Base-by-base conservation (phyloP, 2,329 filamentous ascomycete species). In the Cryphonectria parasitica region DNA sequence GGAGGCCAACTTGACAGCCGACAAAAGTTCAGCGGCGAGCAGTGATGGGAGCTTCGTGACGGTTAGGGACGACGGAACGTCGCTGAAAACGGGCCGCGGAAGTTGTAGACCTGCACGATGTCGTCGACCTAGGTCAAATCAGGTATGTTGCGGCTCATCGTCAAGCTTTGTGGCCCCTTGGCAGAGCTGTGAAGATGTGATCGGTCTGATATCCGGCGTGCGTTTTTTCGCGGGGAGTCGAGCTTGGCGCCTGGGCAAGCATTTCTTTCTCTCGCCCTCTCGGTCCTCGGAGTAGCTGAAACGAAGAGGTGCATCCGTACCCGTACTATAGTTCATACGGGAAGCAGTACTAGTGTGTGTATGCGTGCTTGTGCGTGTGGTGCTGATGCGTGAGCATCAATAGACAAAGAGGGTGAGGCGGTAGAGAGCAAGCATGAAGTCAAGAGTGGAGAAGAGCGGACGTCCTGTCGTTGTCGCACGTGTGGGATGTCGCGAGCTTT, bases 81-180 rank as follows among this genome's bases (percentile, higher is more conserved):
- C 13, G 62, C 25, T 31, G 31, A 19, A 36, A 34, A 36, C n/a
- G 28, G 56, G 31, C 15, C 28, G 8, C 28, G 28, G 56, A 36
- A 11, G 56, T 36, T 19, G 31, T 36, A 31, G 17, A 60, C 17
- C 8, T 64, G 41, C 10, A 39, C n/a, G 28, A 64, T 36, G 28
- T 19, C 43, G 3, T 64, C 28, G 63, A 34, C 17, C 19, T n/a
- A n/a, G 17, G 0, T 39, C 58, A 17, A 11, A 61, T 39, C n/a
- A 19, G 58, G 34, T 17, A 22, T 52, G 10, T 28, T 64, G 63
- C 63, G 17, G 39, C 41, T 64, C 43, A 19, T 34, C 8, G 45
- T 58, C 64, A 70, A 70, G 68, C 68, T 70, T 70, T 64, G 58
- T 63, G 65, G 64, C 58, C 45, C 28, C 68, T 70, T 64, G 63